Evolutionary conservation across 2,329 filamentous ascomycete genomes (phyloP), one percentile per base, ranked within the genome.

Genomic region (Phyllosticta citrichinensis): DNA sequence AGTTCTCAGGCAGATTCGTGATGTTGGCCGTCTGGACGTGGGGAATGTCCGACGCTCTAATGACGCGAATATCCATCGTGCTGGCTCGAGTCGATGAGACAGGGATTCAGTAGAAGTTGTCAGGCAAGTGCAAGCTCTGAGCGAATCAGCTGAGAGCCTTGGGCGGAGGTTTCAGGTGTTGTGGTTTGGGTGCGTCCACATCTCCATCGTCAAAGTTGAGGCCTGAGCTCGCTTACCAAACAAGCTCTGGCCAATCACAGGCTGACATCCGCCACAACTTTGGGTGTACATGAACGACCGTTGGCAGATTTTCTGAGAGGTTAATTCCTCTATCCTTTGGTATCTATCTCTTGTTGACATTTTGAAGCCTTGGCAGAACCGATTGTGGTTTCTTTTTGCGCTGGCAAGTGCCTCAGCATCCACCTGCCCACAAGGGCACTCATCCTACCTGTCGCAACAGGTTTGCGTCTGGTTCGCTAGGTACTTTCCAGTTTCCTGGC

Each of bases 1-100:
- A 99, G 82, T 99, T 99, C 77, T 99, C 94, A 66, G 94, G 94
- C 59, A 99, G 83, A 80, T 99, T 99, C 75, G 95, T 96, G 74
- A 99, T 92, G 81, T 99, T 97, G 73, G 93, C 93, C 76, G 95
- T 91, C 79, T 99, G 94, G 73, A 99, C 91, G 72, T 94, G 87
- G 66, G 90, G 90, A 66, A 95, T 89, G 77, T 95, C 90, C 65
- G 85, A 88, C 65, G 90, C 81, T 66, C 85, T 87, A 67, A 99
- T 86, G 65, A 94, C 80, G 66, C 93, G 88, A 77, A 99, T 96
- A 79, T 95, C 90, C 90, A 95, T 97, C 54, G 60, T 68, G 65
- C 10, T 22, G 11, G 24, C 33, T 22, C 17, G 14, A n/a, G 19
- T 24, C 19, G 19, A 27, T 22, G 20, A 5, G 52, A 27, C 20